Base-by-base conservation (phyloP, 345 rosid genomes). In the Cardamine chenopodiifolia region DNA sequence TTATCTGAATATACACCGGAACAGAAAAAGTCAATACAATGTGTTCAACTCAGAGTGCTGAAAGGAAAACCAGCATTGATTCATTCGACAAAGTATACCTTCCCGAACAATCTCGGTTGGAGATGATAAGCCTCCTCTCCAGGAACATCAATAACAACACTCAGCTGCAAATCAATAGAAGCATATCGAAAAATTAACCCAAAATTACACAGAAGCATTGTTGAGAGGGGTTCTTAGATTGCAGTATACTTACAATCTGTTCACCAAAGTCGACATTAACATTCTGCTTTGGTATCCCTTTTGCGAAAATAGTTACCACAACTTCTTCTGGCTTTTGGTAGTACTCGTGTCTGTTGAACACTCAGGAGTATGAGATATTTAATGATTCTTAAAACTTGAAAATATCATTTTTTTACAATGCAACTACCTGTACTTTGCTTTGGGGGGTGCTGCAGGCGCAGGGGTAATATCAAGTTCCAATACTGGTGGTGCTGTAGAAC, bases 291-390 rank as follows among this genome's bases (percentile, higher is more conserved):
- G 83, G 90, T 71, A 95, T 62, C 72, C 97, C 90, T 83, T 90
- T 90, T 2, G 96, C 99, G 72, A 95, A 90, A 50, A 92, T 68
- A 18, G 94, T 92, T 48, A 95, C 85, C 59, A 95, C 96, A 62
- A 90, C 94, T 80, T 89, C 96, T 54, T 92, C 94, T 32, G 92
- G 91, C 83, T 85, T 95, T 82, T 95, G 99, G 82, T 84, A 95
- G 74, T 70, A 85, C 68, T 89, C 97, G 74, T 90, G 98, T 75
- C 99, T 95, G 84, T 57, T 48, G 6, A 20, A 50, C 42, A 57
- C 53, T 11, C 66, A 9, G 28, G 44, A 48, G 45, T 28, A 25
- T 28, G 72, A 71, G 59, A 57, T 69, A 49, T 29, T 29, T 15
- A 6, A 37, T 15, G 11, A 35, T 57, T 70, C 26, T 62, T 6